Conservation (phyloP, 2,329 filamentous ascomycete genomes). For the Orbilia quercus region DNA sequence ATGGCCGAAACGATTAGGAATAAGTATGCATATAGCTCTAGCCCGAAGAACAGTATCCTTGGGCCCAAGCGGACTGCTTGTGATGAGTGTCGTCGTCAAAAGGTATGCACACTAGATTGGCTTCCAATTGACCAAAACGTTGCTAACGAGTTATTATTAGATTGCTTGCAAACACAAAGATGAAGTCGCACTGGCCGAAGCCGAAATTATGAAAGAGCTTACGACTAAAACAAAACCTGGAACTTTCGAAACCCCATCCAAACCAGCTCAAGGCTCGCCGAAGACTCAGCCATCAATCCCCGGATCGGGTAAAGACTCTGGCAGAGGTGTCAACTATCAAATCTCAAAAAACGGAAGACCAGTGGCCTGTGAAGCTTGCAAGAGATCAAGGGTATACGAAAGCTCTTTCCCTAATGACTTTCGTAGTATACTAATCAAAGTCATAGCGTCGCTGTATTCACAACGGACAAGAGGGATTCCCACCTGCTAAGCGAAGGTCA, state of each 20-base stretch:
- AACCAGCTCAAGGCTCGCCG: constrained; percentile 38
- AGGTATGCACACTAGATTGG: constrained; percentile 13
- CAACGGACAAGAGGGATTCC: constrained; percentile 54
- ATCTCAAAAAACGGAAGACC: constrained; percentile 55
- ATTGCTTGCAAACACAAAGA: constrained; percentile 55
- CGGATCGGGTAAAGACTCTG: constrained; percentile 32
- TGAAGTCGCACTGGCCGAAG: constrained; percentile 51
- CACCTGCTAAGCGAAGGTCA: constrained; percentile 46
- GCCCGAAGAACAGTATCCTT: constrained; percentile 53
- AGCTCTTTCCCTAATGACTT: neutral
- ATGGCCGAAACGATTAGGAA: constrained; percentile 48
- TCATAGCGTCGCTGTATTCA: constrained; percentile 52
- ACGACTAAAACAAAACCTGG: constrained; percentile 23
- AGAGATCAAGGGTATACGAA: constrained; percentile 54
- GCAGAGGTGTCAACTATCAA: constrained; percentile 48
- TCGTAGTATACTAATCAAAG: neutral
- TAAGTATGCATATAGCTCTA: constrained; percentile 47
- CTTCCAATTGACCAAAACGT: neutral
- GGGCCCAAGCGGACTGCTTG: constrained; percentile 55
- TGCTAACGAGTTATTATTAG: constrained; percentile 13
- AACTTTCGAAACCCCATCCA: constrained; percentile 30
- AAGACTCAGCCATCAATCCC: constrained; percentile 20
- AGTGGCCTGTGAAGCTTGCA: constrained; percentile 55
- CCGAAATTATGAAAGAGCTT: constrained; percentile 53
- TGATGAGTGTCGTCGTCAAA: constrained; percentile 56